Evolutionary conservation across 371 early-diverging fungal species (phyloP).

Genomic region (Apophysomyces variabilis): DNA sequence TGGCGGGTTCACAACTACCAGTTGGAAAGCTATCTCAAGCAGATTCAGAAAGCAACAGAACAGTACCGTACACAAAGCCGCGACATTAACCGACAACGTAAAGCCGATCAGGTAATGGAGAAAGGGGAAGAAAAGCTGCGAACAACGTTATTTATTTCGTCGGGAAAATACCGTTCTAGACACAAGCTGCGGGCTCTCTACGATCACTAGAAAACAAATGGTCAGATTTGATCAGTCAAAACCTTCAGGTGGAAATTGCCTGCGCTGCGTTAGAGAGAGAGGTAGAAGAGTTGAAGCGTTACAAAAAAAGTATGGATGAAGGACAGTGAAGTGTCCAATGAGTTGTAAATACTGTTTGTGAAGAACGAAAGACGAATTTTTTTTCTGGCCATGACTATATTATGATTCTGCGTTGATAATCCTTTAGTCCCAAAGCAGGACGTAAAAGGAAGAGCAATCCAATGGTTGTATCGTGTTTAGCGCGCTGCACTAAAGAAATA

Average conservation of each 20-base stretch:
- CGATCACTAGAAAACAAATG: constrained; percentile 63
- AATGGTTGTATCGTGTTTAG: no score
- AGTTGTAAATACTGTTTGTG: no score
- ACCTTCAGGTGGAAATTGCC: constrained; percentile 65
- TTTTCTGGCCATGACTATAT: no score
- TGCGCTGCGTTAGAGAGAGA: constrained; percentile 58
- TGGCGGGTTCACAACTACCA: constrained; percentile 88
- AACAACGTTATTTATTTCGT: neutral
- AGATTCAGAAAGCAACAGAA: constrained; percentile 56
- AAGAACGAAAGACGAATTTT: no score
- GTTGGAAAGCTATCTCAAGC: constrained; percentile 60
- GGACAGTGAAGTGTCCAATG: neutral
- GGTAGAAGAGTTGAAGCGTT: constrained; percentile 52
- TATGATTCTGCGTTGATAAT: no score
- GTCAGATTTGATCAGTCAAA: constrained; percentile 65
- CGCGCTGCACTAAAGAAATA: no score
- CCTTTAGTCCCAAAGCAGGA: no score
- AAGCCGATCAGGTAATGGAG: constrained; percentile 67
- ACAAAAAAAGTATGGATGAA: constrained; percentile 31
- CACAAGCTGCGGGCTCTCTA: constrained; percentile 57
- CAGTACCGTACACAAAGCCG: constrained; percentile 49
- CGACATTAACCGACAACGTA: constrained; percentile 72
- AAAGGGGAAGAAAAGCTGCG: constrained; percentile 5
- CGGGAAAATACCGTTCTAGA: constrained; percentile 24
- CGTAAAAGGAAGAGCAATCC: no score